A percentile compares a stretch with the other conserved stretches of the same genome.
These are phyloP conservation scores for Racocetra persica DNA, from an alignment of 371 early-diverging fungal species.

Conservation along the genomic window DNA sequence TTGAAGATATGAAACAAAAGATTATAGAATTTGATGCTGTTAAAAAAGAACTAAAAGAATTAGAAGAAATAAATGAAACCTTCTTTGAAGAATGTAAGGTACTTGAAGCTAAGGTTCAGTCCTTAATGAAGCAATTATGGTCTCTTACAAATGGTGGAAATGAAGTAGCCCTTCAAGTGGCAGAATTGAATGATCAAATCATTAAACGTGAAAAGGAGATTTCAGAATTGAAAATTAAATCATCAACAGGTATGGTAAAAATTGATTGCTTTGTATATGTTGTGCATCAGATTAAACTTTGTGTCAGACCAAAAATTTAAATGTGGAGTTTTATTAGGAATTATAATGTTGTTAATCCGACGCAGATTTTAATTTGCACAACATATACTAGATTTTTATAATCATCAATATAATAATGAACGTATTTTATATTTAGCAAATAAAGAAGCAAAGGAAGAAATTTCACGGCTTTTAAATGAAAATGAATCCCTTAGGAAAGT, in stretches of 20 bases:
- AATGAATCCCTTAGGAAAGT: background rate
- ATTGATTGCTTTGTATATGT: too few relatives aligned
- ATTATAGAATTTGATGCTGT: conserved; percentile 1
- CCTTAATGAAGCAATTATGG: conserved; percentile 23
- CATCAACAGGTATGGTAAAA: background rate
- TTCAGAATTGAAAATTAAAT: background rate
- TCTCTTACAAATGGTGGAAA: background rate
- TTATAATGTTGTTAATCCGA: too few relatives aligned
- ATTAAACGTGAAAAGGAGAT: conserved; percentile 7
- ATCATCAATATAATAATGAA: too few relatives aligned
- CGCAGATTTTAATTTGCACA: too few relatives aligned
- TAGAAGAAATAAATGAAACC: conserved; percentile 9
- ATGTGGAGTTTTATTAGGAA: too few relatives aligned
- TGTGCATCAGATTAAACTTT: too few relatives aligned
- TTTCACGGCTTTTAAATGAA: background rate
- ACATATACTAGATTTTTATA: too few relatives aligned
- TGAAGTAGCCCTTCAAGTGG: background rate
- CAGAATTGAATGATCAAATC: conserved; percentile 24
- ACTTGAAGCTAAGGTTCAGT: conserved; percentile 24
- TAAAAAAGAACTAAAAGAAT: conserved; percentile 12
- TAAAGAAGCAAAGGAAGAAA: background rate
- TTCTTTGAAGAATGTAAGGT: conserved; percentile 2
- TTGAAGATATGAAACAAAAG: conserved; percentile 13
- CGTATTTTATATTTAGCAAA: too few relatives aligned
- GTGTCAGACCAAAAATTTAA: too few relatives aligned